These are phyloP conservation scores for Wickerhamomyces chaumierensis DNA, from an alignment of 805 yeast genomes.

Conservation along the genomic window DNA sequence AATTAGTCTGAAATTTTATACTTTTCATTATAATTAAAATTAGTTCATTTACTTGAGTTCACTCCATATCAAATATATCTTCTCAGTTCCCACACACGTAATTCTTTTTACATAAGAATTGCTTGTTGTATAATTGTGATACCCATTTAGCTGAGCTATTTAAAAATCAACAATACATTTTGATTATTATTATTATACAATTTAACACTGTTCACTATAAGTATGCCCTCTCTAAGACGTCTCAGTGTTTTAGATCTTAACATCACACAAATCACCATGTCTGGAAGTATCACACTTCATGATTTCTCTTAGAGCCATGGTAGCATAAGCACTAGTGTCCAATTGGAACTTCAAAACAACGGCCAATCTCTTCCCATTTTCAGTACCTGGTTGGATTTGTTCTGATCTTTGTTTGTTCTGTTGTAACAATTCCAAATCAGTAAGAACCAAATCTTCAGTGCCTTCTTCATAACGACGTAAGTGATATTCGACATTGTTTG, in stretches of 20 bases:
- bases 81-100: too few relatives aligned
- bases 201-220: too few relatives aligned
- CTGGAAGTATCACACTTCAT: slow-evolving; percentile 67
- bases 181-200: too few relatives aligned
- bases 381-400: slow-evolving; percentile 18
- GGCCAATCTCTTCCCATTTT: slow-evolving; percentile 40
- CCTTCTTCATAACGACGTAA: slow-evolving; percentile 50
- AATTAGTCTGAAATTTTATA: slow-evolving; percentile 11
- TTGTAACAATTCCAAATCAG: slow-evolving; percentile 58
- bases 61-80: too few relatives aligned
- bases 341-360: slow-evolving; percentile 66
- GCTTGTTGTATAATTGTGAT: too few relatives aligned
- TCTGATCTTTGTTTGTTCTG: slow-evolving; percentile 19
- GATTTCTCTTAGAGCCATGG: slow-evolving; percentile 92
- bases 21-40: too few relatives aligned
- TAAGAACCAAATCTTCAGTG: slow-evolving; percentile 63
- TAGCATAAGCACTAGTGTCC: slow-evolving; percentile 87
- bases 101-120: too few relatives aligned
- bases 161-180: too few relatives aligned
- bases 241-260: slow-evolving; percentile 17
- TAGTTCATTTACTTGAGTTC: too few relatives aligned
- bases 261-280: slow-evolving; percentile 36
- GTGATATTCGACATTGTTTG: slow-evolving; percentile 50
- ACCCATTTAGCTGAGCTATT: too few relatives aligned
- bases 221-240: too few relatives aligned